A percentile compares a stretch with the other conserved stretches of the same genome.
These are phyloP conservation scores for Ophiostoma perfectum DNA, from an alignment of 2,329 filamentous ascomycete genomes.

Conservation along the genomic window DNA sequence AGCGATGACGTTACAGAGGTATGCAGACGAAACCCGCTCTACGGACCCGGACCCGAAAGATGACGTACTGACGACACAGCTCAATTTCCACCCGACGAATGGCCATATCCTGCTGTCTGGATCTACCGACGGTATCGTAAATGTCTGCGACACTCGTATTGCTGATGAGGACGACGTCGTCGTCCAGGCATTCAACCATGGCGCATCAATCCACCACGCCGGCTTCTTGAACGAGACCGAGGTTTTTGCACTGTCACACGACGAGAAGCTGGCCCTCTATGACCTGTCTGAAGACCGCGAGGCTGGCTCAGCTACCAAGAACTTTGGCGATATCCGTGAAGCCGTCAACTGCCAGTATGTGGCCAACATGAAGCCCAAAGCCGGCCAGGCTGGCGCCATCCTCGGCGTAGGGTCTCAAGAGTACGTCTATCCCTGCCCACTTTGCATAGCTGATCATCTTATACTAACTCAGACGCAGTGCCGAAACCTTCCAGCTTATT, in stretches of 20 bases:
- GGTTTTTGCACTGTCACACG: conserved; percentile 69
- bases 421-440: conserved; percentile 40
- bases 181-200: conserved; percentile 72
- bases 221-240: conserved; percentile 62
- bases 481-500: conserved; percentile 54
- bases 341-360: conserved; percentile 68
- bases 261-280: conserved; percentile 72
- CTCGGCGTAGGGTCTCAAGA: conserved; percentile 63
- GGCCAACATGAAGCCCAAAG: conserved; percentile 58
- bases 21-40: background rate
- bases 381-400: conserved; percentile 51
- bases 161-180: conserved; percentile 72
- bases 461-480: conserved; percentile 34
- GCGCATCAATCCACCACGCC: conserved; percentile 67
- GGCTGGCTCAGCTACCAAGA: conserved; percentile 49
- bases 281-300: conserved; percentile 59
- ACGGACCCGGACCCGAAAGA: background rate
- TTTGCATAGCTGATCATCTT: background rate
- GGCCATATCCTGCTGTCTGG: conserved; percentile 64
- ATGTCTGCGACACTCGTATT: conserved; percentile 66
- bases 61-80: conserved; percentile 31
- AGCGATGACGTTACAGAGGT: conserved; percentile 63
- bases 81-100: conserved; percentile 56
- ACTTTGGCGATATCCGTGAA: conserved; percentile 65
- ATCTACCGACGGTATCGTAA: conserved; percentile 74